phyloP scores from a whole-genome alignment of 2,329 filamentous ascomycete genomes.

The Parastagonospora avenae region DNA sequence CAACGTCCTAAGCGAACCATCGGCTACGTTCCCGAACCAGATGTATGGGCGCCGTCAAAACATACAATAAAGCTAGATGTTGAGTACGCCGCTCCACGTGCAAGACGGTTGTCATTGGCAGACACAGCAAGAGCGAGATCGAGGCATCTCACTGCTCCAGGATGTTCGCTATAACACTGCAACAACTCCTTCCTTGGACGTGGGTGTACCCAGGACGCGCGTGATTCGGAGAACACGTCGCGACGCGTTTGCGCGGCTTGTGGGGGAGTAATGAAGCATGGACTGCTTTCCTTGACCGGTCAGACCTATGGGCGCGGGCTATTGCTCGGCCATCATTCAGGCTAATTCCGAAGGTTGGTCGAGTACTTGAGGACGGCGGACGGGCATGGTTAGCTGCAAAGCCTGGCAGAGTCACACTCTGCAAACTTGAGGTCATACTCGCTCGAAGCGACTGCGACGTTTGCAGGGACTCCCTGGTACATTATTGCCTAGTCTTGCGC shows the following conservation, averaged over 20 bases:
- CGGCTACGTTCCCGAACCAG: slow-evolving; percentile 34
- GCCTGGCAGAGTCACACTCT: slow-evolving; percentile 12
- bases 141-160: too few relatives aligned
- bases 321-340: slow-evolving; percentile 23
- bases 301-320: slow-evolving; percentile 19
- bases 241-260: slow-evolving; percentile 2
- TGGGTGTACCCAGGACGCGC: slow-evolving; percentile 8
- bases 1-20: slow-evolving; percentile 19
- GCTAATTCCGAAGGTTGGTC: slow-evolving; percentile 42
- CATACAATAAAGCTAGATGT: background rate
- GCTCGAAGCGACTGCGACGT: slow-evolving; percentile 9
- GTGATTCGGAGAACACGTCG: background rate
- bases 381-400: slow-evolving; percentile 12
- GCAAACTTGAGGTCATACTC: slow-evolving; percentile 17
- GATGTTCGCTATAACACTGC: too few relatives aligned
- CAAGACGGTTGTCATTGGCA: background rate
- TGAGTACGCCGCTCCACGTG: too few relatives aligned
- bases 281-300: slow-evolving; percentile 24
- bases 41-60: slow-evolving; percentile 18
- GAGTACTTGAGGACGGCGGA: slow-evolving; percentile 22
- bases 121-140: too few relatives aligned
- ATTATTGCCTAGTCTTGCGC: slow-evolving; percentile 3
- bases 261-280: slow-evolving; percentile 13
- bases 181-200: background rate
- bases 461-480: slow-evolving; percentile 17